Base-by-base conservation (phyloP, 352 stramenopile species). In the Globisporangium ultimum region DNA sequence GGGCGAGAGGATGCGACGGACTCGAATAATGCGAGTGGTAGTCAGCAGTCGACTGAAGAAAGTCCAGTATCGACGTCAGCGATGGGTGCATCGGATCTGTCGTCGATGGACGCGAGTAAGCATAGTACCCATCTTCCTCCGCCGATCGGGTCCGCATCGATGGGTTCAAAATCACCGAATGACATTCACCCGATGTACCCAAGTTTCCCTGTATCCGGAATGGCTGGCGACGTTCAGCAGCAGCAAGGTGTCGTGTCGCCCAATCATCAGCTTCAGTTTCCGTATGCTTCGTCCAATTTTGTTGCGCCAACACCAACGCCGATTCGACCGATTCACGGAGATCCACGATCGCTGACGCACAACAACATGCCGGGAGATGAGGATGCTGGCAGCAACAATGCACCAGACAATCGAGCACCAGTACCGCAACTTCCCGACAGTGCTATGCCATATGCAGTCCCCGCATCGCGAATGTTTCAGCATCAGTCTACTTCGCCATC, bases 311-410 rank as follows among this genome's bases (percentile, higher is more conserved):
- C 72, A 24, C 84, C 81, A 13, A 93, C 84, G 32, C 84, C 84
- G 11, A 93, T 93, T 64, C 84, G 84, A 4, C 84, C 84, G 17
- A 52, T 93, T 21, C 59, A 78, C 36, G 81, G 80, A 24, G 84
- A 93, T 54, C 84, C 84, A 41, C 80, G 84, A 51, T 61, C 68
- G 0, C 50, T 76, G 38, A 66, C 47, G 18, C 59, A 67, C n/a
- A 34, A 62, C 14, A 47, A 50, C 10, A 22, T 32, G 22, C n/a
- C 3, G 9, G 11, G 42, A 15, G 50, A 42, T 21, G 50, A 21
- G 10, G n/a, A 6, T 22, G 32, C 18, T 12, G 38, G 49, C 12
- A 46, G 15, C 15, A 24, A 67, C n/a, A 20, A n/a, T 11, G 41
- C 53, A 6, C 11, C 49, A 32, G 24, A 32, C 24, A 5, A 2